Evolutionary conservation across 192 early-diverging fungal genomes (phyloP), one percentile per base, ranked within the genome.

Genomic region (Coemansia sp.): DNA sequence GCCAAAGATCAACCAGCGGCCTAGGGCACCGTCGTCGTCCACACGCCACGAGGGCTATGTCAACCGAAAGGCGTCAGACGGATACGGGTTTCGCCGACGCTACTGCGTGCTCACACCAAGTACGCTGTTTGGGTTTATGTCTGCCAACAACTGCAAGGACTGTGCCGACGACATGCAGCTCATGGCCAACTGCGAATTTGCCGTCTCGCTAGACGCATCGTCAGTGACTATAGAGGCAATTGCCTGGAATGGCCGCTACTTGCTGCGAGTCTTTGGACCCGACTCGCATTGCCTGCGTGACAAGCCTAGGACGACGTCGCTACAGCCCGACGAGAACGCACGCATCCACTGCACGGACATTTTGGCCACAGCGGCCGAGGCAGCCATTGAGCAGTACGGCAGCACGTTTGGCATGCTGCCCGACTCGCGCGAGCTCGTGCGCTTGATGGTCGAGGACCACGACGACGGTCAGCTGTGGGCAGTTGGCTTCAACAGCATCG

Each of bases 61-160:
- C 40, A 70, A 74, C 60, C 63, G 75, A 52, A 78, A 79, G 65
- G 61, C 65, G 2, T 58, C 67, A 14, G 60, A 72, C 19, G 75
- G 81, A 18, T 82, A 78, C 53, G 81, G 81, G 10, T 72, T 78
- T 50, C 81, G 81, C 4, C 81, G 81, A 19, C 75, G 81, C 38
- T 82, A 69, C 61, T 73, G 68, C 36, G 70, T 82, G 19, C 62
- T 82, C 17, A 57, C 56, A 9, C 65, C 66, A 8, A 62, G 29
- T 1, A 65, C 53, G 11, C 63, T 82, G 14, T 82, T 67, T 32
- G 70, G 69, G 8, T 82, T 76, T 39, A 54, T 72, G 18, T 63
- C 72, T 34, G 70, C 70, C 4, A 56, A 72, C 46, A 60, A 63
- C 44, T 72, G 70, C 54, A 69, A 72, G 59, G 76, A 26, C 36